phyloP scores from a whole-genome alignment of 352 stramenopile genomes.

The Phytophthora meadii region DNA sequence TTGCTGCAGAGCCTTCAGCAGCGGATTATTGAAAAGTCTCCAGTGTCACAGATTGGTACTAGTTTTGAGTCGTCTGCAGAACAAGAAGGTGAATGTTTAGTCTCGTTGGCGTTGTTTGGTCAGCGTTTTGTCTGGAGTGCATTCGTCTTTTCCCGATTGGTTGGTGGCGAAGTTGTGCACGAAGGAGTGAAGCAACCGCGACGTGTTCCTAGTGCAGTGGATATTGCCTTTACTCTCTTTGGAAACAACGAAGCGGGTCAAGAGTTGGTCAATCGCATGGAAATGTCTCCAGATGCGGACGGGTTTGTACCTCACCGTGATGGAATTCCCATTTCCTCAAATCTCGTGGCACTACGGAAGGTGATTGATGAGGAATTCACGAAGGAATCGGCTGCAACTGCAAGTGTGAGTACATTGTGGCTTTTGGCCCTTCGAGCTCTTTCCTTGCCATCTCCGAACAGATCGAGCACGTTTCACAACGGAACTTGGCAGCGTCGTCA shows the following conservation, averaged over 20 bases:
- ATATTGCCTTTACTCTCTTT: conserved; percentile 31
- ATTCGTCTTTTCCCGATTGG: conserved; percentile 31
- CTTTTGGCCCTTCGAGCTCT: conserved; percentile 22
- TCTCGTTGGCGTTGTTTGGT: conserved; percentile 24
- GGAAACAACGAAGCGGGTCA: conserved; percentile 26
- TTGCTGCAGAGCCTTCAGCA: conserved; percentile 11
- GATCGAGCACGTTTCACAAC: conserved; percentile 20
- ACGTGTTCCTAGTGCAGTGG: conserved; percentile 32
- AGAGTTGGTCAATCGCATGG: conserved; percentile 23
- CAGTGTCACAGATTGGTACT: background rate
- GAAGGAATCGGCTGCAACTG: background rate
- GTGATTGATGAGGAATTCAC: conserved; percentile 27
- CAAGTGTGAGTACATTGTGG: conserved; percentile 33
- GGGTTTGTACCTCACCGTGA: conserved; percentile 18
- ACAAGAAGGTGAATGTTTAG: background rate
- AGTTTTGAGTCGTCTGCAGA: background rate
- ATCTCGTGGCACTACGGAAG: conserved; percentile 27
- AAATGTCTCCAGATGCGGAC: background rate
- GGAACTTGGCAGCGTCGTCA: conserved; percentile 15
- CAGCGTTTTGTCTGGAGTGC: conserved; percentile 35
- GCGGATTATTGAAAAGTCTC: background rate
- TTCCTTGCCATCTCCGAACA: conserved; percentile 24
- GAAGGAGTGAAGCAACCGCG: conserved; percentile 12
- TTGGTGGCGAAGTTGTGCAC: conserved; percentile 17
- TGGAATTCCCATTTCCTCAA: conserved; percentile 28